Evolutionary conservation across 495 filamentous ascomycete species (phyloP).

Genomic region (Aspergillus taichungensis): DNA sequence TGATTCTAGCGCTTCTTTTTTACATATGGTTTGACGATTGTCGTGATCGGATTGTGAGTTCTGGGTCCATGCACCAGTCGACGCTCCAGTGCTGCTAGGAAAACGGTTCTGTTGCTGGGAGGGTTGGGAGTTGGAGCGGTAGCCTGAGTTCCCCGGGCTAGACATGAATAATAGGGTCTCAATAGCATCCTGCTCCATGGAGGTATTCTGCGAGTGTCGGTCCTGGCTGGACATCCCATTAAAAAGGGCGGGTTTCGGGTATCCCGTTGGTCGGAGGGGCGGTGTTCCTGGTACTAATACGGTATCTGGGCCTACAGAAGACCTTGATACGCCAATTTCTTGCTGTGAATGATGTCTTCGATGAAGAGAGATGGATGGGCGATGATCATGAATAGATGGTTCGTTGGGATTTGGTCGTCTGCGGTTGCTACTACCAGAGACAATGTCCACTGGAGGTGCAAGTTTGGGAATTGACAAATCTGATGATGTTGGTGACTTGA

Average conservation of each 20-base stretch:
- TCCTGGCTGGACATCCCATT: constrained; percentile 27
- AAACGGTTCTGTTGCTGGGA: constrained; percentile 15
- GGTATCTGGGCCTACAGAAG: constrained; percentile 13
- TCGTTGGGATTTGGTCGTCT: constrained; percentile 36
- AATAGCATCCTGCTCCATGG: constrained; percentile 78
- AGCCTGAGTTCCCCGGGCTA: constrained; percentile 66
- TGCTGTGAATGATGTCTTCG: constrained; percentile 32
- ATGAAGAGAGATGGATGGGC: constrained; percentile 22
- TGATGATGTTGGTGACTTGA: constrained; percentile 6
- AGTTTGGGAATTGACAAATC: constrained; percentile 28
- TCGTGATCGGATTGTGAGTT: constrained; percentile 15
- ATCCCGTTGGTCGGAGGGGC: constrained; percentile 24
- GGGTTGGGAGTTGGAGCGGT: constrained; percentile 28
- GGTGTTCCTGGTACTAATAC: constrained; percentile 24
- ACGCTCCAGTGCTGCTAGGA: constrained; percentile 25
- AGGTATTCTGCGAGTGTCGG: constrained; percentile 56
- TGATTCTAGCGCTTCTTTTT: neutral
- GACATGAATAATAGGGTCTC: constrained; percentile 83
- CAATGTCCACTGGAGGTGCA: constrained; percentile 54
- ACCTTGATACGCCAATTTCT: constrained; percentile 14
- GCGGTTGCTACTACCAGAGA: constrained; percentile 21
- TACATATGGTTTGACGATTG: constrained; percentile 1
- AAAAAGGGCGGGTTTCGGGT: constrained; percentile 14
- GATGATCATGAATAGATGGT: constrained; percentile 10
- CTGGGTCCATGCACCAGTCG: constrained; percentile 14